phyloP scores from a whole-genome alignment of 2,329 filamentous ascomycete genomes.

The Paradendryphiella salina region DNA sequence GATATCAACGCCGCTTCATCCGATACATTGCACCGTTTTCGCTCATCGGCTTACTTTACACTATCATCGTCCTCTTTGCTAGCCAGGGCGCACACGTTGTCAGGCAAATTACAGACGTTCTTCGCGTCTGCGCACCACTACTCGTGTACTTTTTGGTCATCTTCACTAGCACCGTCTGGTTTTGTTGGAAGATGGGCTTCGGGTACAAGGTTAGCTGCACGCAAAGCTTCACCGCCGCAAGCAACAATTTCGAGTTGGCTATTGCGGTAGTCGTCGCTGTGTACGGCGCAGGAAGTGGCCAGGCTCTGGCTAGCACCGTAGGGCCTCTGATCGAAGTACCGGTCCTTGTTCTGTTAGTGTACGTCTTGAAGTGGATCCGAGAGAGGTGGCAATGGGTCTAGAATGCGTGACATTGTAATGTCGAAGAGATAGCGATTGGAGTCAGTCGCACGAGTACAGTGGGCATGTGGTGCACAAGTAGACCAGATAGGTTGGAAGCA shows the following conservation, averaged over 20 bases:
- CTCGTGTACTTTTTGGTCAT: conserved; percentile 78
- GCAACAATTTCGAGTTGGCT: conserved; percentile 91
- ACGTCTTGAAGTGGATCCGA: conserved; percentile 66
- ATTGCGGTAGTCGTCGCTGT: conserved; percentile 85
- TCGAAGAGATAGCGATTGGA: not conserved
- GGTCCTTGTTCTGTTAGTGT: conserved; percentile 75
- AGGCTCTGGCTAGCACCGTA: conserved; percentile 81
- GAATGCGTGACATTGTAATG: conserved; percentile 1
- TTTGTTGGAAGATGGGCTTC: conserved; percentile 69
- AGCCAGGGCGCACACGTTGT: conserved; percentile 80
- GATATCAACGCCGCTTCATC: conserved; percentile 73
- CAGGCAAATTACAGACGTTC: conserved; percentile 79
- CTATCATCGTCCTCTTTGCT: conserved; percentile 82
- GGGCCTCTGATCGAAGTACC: conserved; percentile 87
- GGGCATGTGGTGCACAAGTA: conserved; percentile 5
- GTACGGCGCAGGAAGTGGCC: conserved; percentile 75
- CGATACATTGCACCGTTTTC: conserved; percentile 71
- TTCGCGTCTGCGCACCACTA: conserved; percentile 78
- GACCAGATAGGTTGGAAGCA: not conserved
- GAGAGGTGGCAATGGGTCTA: conserved; percentile 58
- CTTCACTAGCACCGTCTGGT: conserved; percentile 69
- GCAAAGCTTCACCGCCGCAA: conserved; percentile 86
- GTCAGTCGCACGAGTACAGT: not conserved
- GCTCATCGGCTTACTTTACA: conserved; percentile 81
- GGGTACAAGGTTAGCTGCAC: conserved; percentile 71